Percentiles rank a stretch among this genome's conserved stretches.
phyloP scores from a whole-genome alignment of 495 filamentous ascomycete genomes.

The Penicillium macrosclerotiorum region DNA sequence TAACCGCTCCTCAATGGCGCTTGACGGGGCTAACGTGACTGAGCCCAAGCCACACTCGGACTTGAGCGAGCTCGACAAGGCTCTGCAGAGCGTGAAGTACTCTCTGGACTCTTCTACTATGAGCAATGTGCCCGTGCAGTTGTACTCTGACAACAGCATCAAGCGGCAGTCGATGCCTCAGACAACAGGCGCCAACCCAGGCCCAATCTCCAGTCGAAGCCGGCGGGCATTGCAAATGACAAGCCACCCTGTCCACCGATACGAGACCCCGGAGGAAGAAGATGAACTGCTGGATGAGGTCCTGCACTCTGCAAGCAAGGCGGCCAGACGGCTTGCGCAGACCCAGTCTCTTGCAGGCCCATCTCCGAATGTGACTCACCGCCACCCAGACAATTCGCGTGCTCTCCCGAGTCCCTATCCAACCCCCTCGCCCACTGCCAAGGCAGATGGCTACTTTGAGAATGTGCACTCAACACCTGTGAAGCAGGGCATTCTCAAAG shows the following conservation, averaged over 20 bases:
- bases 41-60: slow-evolving; percentile 52
- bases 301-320: slow-evolving; percentile 57
- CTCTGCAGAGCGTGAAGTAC: slow-evolving; percentile 68
- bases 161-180: slow-evolving; percentile 77
- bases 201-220: slow-evolving; percentile 79
- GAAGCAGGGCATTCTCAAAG: slow-evolving; percentile 61
- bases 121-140: slow-evolving; percentile 47
- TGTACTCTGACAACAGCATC: slow-evolving; percentile 44
- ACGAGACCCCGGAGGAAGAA: slow-evolving; percentile 95
- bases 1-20: slow-evolving; percentile 77
- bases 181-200: slow-evolving; percentile 48
- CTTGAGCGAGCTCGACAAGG: slow-evolving; percentile 70
- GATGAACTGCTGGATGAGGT: slow-evolving; percentile 93
- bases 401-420: slow-evolving; percentile 77
- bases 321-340: slow-evolving; percentile 52
- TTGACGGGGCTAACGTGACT: slow-evolving; percentile 59
- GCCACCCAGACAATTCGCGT: slow-evolving; percentile 54
- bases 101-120: slow-evolving; percentile 54
- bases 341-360: slow-evolving; percentile 40
- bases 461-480: too few relatives aligned
- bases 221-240: slow-evolving; percentile 76
- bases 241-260: slow-evolving; percentile 69
- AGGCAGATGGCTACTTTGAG: slow-evolving; percentile 69
- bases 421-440: slow-evolving; percentile 86
- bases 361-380: slow-evolving; percentile 37